Evolutionary conservation across 2,329 filamentous ascomycete genomes (phyloP), one percentile per base, ranked within the genome.

Genomic region (Fusarium sp.): DNA sequence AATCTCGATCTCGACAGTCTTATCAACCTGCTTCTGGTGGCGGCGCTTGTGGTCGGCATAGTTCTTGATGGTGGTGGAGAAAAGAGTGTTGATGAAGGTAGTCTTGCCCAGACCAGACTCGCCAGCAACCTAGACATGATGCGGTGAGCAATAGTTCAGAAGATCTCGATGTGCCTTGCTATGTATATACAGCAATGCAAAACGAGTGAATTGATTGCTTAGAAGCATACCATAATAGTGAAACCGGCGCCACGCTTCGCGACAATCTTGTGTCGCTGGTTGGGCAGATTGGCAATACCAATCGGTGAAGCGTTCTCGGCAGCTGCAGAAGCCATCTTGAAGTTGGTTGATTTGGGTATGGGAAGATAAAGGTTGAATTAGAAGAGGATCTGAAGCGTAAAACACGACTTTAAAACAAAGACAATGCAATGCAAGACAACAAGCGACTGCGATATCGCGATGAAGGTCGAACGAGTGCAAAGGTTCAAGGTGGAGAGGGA

Each of bases 1-100:
- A 83, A 99, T 99, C 86, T 99, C 96, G 79, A 99, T 99, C 88
- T 99, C 97, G 76, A 99, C 96, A 17, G 96, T 99, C 91, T 98
- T 98, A 88, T 99, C 96, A 78, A 98, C 91, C 89, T 99, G 96
- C 91, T 99, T 99, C 87, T 96, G 94, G 86, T 99, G 96, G 82
- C 96, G 94, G 86, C 95, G 94, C 90, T 98, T 98, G 91, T 99
- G 96, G 86, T 99, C 96, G 90, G 96, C 96, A 85, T 99, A 99
- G 90, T 98, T 99, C 90, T 99, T 99, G 91, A 99, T 99, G 80
- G 96, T 99, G 77, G 97, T 99, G 74, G 96, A 99, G 90, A 99
- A 99, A 71, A 99, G 92, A 69, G 96, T 99, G 92, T 99, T 99
- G 91, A 99, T 98, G 87, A 99, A 99, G 81, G 96, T 99, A 32